Evolutionary conservation across 805 yeast species (phyloP).

Genomic region (Nakazawaea wickerhamii): DNA sequence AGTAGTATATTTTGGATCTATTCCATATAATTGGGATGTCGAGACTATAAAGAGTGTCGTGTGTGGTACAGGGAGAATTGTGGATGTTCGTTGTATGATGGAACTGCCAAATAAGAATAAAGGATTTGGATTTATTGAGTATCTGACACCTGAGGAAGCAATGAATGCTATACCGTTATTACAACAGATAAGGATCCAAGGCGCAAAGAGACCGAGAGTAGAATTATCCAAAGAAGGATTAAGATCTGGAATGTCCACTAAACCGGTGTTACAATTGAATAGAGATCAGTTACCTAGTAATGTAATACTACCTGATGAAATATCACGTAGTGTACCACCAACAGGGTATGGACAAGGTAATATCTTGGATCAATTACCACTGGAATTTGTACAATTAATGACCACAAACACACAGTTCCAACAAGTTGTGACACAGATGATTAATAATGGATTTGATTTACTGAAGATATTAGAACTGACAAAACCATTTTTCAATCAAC

Average conservation of each 20-base stretch:
- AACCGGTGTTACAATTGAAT: conserved; percentile 38
- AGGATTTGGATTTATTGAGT: conserved; percentile 66
- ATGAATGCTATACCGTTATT: conserved; percentile 40
- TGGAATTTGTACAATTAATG: conserved; percentile 19
- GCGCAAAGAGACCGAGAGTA: conserved; percentile 45
- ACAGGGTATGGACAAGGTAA: conserved; percentile 12
- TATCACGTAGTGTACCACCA: conserved; percentile 21
- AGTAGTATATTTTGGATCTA: conserved; percentile 53
- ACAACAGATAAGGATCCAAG: conserved; percentile 37
- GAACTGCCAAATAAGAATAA: conserved; percentile 55
- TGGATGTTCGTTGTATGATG: conserved; percentile 60
- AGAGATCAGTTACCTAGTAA: conserved; percentile 47
- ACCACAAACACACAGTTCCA: conserved; percentile 27
- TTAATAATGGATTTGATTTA: conserved; percentile 30
- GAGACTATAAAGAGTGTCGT: conserved; percentile 57
- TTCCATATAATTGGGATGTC: conserved; percentile 71
- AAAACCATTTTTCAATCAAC: conserved; percentile 21
- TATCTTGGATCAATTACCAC: conserved; percentile 15
- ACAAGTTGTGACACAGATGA: conserved; percentile 30
- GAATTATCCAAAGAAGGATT: conserved; percentile 61
- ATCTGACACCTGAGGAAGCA: conserved; percentile 46
- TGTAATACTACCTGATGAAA: conserved; percentile 52
- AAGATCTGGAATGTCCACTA: conserved; percentile 30
- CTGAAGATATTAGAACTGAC: conserved; percentile 25
- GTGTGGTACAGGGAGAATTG: conserved; percentile 68